phyloP scores from a whole-genome alignment of 2,329 filamentous ascomycete genomes.

The Chaetomiaceae sp. region DNA sequence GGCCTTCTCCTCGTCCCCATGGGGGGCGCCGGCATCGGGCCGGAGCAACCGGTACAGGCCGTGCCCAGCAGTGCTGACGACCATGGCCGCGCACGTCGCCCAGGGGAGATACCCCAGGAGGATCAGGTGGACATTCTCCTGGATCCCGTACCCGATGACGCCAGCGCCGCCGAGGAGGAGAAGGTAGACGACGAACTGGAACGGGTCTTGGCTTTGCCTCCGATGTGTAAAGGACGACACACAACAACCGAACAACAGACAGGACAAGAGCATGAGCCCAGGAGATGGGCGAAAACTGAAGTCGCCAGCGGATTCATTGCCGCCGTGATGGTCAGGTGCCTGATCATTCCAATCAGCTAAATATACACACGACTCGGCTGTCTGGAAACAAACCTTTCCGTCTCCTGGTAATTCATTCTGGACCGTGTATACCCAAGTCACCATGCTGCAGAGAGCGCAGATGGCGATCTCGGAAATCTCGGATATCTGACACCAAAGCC shows the following conservation, averaged over 20 bases:
- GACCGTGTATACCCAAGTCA: slow-evolving; percentile 22
- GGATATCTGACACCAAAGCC: slow-evolving; percentile 5
- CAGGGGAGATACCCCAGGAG: slow-evolving; percentile 34
- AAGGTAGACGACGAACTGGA: slow-evolving; percentile 31
- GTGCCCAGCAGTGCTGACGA: slow-evolving; percentile 29
- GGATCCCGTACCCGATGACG: slow-evolving; percentile 25
- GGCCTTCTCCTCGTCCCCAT: slow-evolving; percentile 19
- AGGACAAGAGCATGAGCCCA: slow-evolving; percentile 31
- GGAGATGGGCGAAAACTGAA: slow-evolving; percentile 31
- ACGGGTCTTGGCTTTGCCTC: slow-evolving; percentile 29
- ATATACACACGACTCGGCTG: too few species aligned
- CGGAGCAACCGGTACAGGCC: slow-evolving; percentile 15
- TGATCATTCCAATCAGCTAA: background rate
- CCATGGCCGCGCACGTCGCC: slow-evolving; percentile 35
- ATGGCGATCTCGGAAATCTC: slow-evolving; percentile 21
- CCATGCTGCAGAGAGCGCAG: slow-evolving; percentile 18
- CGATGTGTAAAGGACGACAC: slow-evolving; percentile 35
- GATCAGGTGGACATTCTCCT: slow-evolving; percentile 29
- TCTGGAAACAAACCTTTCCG: too few species aligned
- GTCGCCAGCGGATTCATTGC: background rate
- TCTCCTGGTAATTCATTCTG: slow-evolving; percentile 12
- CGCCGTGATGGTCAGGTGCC: slow-evolving; percentile 2
- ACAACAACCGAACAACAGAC: slow-evolving; percentile 33
- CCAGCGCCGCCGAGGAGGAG: slow-evolving; percentile 24
- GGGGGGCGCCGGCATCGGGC: background rate